Conservation (phyloP, 352 stramenopile species). For the Phytopythium chamaehyphon region DNA sequence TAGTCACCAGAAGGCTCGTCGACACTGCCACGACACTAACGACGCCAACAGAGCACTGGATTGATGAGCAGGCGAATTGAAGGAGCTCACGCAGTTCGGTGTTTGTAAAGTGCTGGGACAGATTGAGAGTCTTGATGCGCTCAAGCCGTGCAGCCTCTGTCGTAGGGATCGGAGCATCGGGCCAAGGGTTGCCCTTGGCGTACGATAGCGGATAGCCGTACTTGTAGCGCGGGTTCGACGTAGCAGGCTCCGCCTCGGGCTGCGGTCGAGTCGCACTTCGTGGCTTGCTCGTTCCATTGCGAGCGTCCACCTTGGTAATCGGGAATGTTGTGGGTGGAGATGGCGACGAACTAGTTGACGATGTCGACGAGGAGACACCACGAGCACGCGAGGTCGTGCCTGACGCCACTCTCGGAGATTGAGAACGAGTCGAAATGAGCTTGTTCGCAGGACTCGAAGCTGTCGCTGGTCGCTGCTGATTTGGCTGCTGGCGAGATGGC, state of each 20-base stretch:
- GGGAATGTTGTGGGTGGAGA: background rate
- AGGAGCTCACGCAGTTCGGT: constrained; percentile 68
- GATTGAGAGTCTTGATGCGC: constrained; percentile 60
- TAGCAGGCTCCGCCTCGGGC: constrained; percentile 5
- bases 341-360: background rate
- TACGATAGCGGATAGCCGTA: constrained; percentile 73
- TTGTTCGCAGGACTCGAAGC: background rate
- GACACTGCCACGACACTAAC: constrained; percentile 66
- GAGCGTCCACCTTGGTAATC: constrained; percentile 4
- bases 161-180: constrained; percentile 54
- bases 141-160: constrained; percentile 53
- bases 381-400: background rate
- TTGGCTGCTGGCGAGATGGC: background rate
- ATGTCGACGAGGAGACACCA: background rate
- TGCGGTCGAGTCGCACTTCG: constrained; percentile 6
- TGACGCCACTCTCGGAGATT: background rate
- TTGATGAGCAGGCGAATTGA: constrained; percentile 61
- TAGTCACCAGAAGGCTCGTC: constrained; percentile 74
- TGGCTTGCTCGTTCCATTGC: constrained; percentile 1
- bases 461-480: background rate
- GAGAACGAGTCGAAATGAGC: background rate
- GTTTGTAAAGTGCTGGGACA: constrained; percentile 76
- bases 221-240: constrained; percentile 1
- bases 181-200: constrained; percentile 70
- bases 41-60: constrained; percentile 65